Conservation (phyloP, 768 basidiomycete genomes). For the Boletus subparvulus region DNA sequence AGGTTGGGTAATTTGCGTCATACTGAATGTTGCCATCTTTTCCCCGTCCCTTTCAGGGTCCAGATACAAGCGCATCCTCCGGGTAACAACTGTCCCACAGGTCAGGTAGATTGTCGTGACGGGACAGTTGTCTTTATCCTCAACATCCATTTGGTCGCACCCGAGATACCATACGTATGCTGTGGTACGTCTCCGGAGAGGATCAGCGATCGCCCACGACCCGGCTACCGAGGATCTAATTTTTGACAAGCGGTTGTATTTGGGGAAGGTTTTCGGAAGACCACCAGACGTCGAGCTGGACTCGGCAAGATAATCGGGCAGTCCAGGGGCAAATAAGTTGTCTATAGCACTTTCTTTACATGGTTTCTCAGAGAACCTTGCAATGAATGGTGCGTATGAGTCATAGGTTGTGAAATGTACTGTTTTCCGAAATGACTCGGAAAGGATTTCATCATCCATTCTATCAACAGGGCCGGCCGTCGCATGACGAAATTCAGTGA, state of each 20-base stretch:
- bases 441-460: neutral
- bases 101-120: neutral
- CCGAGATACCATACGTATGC: constrained; percentile 1
- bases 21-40: constrained; percentile 13
- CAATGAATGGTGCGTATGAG: constrained; percentile 13
- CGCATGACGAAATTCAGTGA: constrained; percentile 2
- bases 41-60: constrained; percentile 4
- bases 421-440: constrained; percentile 6
- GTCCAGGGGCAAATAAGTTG: constrained; percentile 16
- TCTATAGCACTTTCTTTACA: constrained; percentile 1
- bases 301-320: constrained; percentile 17
- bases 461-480: neutral
- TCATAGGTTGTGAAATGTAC: constrained; percentile 18
- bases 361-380: constrained; percentile 5
- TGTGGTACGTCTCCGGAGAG: constrained; percentile 4
- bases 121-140: neutral
- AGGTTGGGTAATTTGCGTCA: neutral
- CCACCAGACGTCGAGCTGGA: constrained; percentile 23
- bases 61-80: neutral
- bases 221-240: neutral
- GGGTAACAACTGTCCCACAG: neutral
- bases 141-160: neutral
- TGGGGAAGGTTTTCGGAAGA: constrained; percentile 7
- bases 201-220: neutral
- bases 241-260: constrained; percentile 1